These are phyloP conservation scores for Tulasnella sp. DNA, from an alignment of 768 basidiomycete species.

Conservation along the genomic window DNA sequence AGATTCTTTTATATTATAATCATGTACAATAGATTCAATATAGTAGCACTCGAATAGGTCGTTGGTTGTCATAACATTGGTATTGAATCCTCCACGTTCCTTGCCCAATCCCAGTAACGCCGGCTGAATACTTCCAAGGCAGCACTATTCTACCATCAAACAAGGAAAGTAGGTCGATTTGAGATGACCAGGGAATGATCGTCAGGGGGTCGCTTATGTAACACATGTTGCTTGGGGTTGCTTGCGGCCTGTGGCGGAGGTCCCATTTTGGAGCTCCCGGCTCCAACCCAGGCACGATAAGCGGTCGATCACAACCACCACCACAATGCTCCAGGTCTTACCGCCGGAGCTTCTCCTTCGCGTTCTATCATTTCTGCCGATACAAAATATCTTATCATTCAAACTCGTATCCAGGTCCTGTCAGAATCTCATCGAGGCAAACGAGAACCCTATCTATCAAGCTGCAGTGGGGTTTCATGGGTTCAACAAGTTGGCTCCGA, in stretches of 20 bases:
- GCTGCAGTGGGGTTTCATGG: slow-evolving; percentile 42
- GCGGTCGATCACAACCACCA: neutral
- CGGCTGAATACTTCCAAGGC: too few relatives aligned
- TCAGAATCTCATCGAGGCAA: slow-evolving; percentile 34
- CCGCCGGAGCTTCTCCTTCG: slow-evolving; percentile 48
- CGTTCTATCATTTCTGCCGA: slow-evolving; percentile 39
- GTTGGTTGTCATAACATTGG: too few relatives aligned
- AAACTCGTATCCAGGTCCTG: slow-evolving; percentile 35
- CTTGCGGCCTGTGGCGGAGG: neutral
- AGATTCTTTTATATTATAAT: too few relatives aligned
- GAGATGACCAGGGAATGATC: neutral
- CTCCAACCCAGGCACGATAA: neutral
- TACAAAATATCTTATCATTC: slow-evolving; percentile 32
- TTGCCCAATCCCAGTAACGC: too few relatives aligned
- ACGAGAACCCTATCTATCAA: slow-evolving; percentile 46
- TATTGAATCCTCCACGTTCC: too few relatives aligned
- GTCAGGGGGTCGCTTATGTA: neutral
- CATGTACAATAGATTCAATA: neutral
- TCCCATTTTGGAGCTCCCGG: too few relatives aligned
- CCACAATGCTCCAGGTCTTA: slow-evolving; percentile 31
- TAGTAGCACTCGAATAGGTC: neutral
- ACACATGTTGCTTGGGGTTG: too few relatives aligned
- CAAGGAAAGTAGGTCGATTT: too few relatives aligned
- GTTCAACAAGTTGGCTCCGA: slow-evolving; percentile 25
- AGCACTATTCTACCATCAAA: too few relatives aligned